Conservation (phyloP, 1,139 yeast genomes). For the Yamadazyma friedrichii region DNA sequence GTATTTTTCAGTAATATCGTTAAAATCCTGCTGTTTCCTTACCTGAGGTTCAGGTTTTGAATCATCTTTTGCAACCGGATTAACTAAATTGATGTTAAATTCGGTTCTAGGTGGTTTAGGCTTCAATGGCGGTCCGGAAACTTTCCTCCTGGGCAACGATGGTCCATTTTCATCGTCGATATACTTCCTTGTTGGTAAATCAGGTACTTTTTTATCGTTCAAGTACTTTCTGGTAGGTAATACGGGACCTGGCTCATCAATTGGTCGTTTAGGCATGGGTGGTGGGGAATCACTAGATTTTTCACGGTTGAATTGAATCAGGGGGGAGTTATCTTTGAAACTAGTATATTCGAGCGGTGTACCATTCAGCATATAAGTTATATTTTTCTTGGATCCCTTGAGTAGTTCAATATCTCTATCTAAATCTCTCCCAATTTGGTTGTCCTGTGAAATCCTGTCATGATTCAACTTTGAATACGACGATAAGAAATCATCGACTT, state of each 20-base stretch:
- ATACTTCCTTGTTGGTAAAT: too few relatives aligned
- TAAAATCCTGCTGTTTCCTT: not conserved
- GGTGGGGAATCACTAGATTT: constrained; percentile 7
- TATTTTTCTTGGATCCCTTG: not conserved
- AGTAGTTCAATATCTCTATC: constrained; percentile 9
- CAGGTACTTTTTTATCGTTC: not conserved
- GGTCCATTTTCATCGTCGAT: constrained; percentile 1
- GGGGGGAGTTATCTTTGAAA: constrained; percentile 7
- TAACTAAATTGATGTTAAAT: constrained; percentile 5
- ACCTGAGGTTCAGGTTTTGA: not conserved
- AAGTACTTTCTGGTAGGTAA: constrained; percentile 5
- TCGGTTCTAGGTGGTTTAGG: constrained; percentile 2
- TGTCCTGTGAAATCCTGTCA: constrained; percentile 14
- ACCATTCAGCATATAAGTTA: not conserved
- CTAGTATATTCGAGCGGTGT: constrained; percentile 1
- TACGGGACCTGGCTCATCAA: constrained; percentile 3
- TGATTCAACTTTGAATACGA: constrained; percentile 15
- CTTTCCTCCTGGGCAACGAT: constrained; percentile 3
- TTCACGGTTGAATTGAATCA: constrained; percentile 9
- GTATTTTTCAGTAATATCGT: not conserved
- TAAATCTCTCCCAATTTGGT: constrained; percentile 12
- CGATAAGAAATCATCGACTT: constrained; percentile 16
- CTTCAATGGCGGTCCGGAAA: not conserved
- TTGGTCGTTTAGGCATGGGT: constrained; percentile 8
- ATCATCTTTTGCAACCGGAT: constrained; percentile 2